Base-by-base conservation (phyloP, 2,329 filamentous ascomycete species). In the Fusarium sp. region DNA sequence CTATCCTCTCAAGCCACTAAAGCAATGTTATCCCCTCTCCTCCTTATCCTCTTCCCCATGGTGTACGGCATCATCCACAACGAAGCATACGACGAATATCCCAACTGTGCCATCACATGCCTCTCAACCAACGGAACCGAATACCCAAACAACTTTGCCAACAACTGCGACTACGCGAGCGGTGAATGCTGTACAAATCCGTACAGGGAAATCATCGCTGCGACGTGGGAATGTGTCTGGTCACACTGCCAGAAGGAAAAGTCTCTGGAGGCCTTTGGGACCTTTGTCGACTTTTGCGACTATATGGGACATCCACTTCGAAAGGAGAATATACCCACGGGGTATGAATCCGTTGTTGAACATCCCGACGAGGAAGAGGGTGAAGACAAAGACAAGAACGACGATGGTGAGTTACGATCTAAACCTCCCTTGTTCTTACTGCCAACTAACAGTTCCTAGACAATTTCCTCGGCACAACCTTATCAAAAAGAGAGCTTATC, bases 71-170 rank as follows among this genome's bases (percentile, higher is more conserved):
- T 18, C 10, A 10, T 11, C 2, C 42, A 47, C 38, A 54, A 34
- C n/a, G 35, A 40, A 1, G 29, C 34, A 18, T 69, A 69, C 40
- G 59, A 63, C 5, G 34, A 9, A 22, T 66, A 69, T 18, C 57
- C 63, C 10, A 9, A 66, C 3, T 69, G 63, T 9, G 67, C 63
- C 18, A n/a, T 59, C 1, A 35, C 57, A 5, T 66, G 67, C 3
- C 63, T 69, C 4, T 64, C 47, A 18, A 63, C 59, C 34, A 38
- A 52, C 3, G 58, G 66, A 5, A 34, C 18, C 16, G 58, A 40
- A 27, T 66, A 63, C 11, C 62, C 67, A 27, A 29, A 27, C 24
- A 69, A 69, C 14, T 69, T 69, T 58, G 63, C 67, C 5, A 66
- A 69, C 22, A 69, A 62, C 13, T 69, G 67, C 34, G 52, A 69